Percentiles rank a stretch among this genome's conserved stretches.
Conservation (phyloP, 129 eudicot genomes). For the Sambucus nigra region DNA sequence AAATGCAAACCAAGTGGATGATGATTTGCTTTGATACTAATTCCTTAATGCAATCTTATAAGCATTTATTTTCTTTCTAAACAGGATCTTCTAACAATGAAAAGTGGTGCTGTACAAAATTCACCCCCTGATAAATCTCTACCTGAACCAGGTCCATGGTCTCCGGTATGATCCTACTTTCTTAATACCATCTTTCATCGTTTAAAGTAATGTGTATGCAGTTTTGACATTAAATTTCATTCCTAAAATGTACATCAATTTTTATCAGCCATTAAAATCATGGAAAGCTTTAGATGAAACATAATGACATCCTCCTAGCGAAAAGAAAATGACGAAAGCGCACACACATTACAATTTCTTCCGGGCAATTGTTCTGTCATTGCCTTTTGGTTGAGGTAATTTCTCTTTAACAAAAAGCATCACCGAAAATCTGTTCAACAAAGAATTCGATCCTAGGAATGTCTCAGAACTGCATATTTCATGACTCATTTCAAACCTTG, state of each 20-base stretch:
- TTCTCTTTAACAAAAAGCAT: neutral
- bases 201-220: constrained; percentile 8
- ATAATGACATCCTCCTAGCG: neutral
- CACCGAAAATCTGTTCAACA: neutral
- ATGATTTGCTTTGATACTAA: constrained; percentile 2
- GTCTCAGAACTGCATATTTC: too few relatives aligned
- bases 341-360: neutral
- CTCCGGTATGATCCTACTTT: constrained; percentile 64
- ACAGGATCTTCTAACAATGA: constrained; percentile 83
- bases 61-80: constrained; percentile 4
- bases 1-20: neutral
- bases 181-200: constrained; percentile 1
- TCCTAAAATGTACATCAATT: constrained; percentile 2
- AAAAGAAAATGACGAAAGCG: neutral
- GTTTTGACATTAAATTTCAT: neutral
- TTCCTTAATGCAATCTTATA: constrained; percentile 12
- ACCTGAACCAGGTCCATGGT: constrained; percentile 97
- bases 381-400: too few relatives aligned
- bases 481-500: too few relatives aligned
- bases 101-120: constrained; percentile 88
- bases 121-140: constrained; percentile 77
- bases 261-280: neutral
- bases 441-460: too few relatives aligned
- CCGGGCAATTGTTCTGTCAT: too few relatives aligned
- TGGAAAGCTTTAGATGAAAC: neutral